These are phyloP conservation scores for Xylaria castorea DNA, from an alignment of 495 filamentous ascomycete genomes.

Conservation along the genomic window DNA sequence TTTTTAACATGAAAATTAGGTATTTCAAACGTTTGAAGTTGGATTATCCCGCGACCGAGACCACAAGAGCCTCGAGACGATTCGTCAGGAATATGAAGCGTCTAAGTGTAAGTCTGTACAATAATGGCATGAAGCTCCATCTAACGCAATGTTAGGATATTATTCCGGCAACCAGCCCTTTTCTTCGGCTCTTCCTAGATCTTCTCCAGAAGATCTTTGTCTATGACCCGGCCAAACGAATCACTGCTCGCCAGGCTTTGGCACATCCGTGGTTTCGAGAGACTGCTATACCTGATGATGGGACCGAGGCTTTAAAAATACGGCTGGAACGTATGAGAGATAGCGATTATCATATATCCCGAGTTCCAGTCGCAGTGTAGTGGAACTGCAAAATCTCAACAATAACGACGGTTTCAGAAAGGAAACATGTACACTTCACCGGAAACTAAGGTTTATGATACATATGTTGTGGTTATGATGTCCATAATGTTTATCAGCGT, in stretches of 20 bases:
- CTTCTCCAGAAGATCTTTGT: conserved; percentile 90
- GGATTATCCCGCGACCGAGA: conserved; percentile 88
- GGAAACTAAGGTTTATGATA: conserved; percentile 27
- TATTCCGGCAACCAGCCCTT: conserved; percentile 78
- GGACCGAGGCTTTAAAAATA: conserved; percentile 88
- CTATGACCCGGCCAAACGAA: conserved; percentile 88
- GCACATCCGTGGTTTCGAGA: conserved; percentile 96
- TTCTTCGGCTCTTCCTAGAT: conserved; percentile 86
- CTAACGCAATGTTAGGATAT: conserved; percentile 72
- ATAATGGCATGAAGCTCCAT: neutral
- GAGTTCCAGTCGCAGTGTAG: conserved; percentile 33
- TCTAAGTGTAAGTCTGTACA: conserved; percentile 68
- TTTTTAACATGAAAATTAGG: conserved; percentile 54
- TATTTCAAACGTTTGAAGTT: conserved; percentile 86
- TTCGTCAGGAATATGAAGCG: conserved; percentile 96
- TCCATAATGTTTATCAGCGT: conserved; percentile 17
- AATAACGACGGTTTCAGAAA: conserved; percentile 30
- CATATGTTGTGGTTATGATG: conserved; percentile 20
- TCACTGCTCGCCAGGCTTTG: conserved; percentile 89
- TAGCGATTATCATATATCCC: conserved; percentile 36
- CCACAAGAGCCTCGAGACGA: conserved; percentile 84
- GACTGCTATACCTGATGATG: conserved; percentile 78
- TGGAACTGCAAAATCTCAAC: conserved; percentile 18
- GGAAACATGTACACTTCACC: conserved; percentile 40
- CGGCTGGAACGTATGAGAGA: conserved; percentile 58